phyloP scores from a whole-genome alignment of 2,329 filamentous ascomycete species.

The Myriosclerotinia curreyana region DNA sequence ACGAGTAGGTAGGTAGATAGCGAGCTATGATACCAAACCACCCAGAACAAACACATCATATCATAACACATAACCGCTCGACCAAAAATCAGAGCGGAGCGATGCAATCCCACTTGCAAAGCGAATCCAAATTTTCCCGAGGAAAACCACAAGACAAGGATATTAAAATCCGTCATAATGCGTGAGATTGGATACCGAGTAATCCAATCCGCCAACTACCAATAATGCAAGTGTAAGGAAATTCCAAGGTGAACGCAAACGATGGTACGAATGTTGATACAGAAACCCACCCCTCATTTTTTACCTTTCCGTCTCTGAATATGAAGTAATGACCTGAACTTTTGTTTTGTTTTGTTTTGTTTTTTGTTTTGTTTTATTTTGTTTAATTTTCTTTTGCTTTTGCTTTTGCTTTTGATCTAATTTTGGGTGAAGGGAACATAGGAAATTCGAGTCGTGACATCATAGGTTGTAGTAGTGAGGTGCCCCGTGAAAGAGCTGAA shows the following conservation, averaged over 20 bases:
- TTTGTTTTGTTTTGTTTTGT: constrained; percentile 3
- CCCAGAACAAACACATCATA: constrained; percentile 11
- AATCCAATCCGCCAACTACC: constrained; percentile 16
- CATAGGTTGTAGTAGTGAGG: constrained; percentile 13
- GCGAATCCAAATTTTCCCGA: neutral
- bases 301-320: neutral
- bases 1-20: constrained; percentile 6
- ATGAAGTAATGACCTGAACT: constrained; percentile 1
- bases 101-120: constrained; percentile 6
- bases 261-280: constrained; percentile 15
- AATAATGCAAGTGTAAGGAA: constrained; percentile 12
- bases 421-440: constrained; percentile 1
- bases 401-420: neutral
- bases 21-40: constrained; percentile 12
- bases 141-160: neutral
- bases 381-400: neutral
- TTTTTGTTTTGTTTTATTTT: constrained; percentile 2
- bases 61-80: constrained; percentile 16
- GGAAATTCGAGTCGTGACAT: constrained; percentile 16
- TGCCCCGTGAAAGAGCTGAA: neutral
- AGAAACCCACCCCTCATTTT: neutral
- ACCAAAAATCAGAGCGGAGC: neutral
- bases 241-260: neutral
- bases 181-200: constrained; percentile 7
- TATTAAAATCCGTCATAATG: constrained; percentile 5